Base-by-base conservation (phyloP, 2,329 filamentous ascomycete genomes). In the Tetracladium maxilliforme region DNA sequence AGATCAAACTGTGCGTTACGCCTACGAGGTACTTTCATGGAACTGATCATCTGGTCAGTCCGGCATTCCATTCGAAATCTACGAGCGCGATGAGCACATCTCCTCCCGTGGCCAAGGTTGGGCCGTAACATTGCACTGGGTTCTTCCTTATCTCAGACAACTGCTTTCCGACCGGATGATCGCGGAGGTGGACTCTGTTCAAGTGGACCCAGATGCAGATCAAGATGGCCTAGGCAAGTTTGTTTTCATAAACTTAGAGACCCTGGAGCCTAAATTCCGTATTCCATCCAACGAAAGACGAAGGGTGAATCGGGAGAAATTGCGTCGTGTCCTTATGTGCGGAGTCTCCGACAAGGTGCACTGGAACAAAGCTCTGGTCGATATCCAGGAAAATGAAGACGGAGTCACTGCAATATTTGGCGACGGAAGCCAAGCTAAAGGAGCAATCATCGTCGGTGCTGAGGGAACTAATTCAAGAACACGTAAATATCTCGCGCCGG, bases 191-290 rank as follows among this genome's bases (percentile, higher is more conserved):
- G 35, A 33, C 4, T 23, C 40, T 50, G 23, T 60, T 0, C 65
- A 63, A 36, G 62, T 74, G 21, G 61, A 67, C 39, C 48, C 56
- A n/a, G 42, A 49, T 29, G 58, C 61, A 8, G 43, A 48, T 28
- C 42, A 51, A 24, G 56, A 65, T 1, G 43, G 57, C 14, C 45
- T 49, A 1, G 61, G 64, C 0, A 49, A 48, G 1, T 70, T 69
- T 26, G 54, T 61, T 0, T 68, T 69, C 32, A 64, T 66, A 21
- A 58, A 77, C 39, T 50, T 74, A 10, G 58, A 46, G 35, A 61
- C 53, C 0, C 62, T 56, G 4, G 48, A 60, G 24, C 47, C 53
- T 0, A 51, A 55, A 8, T 64, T 54, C 10, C 44, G 45, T 20
- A 51, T 60, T 1, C 48, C 57, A 0, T 54, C 61, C 11, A 44